Conservation (phyloP, 345 rosid genomes). For the Dipteronia dyeriana region DNA sequence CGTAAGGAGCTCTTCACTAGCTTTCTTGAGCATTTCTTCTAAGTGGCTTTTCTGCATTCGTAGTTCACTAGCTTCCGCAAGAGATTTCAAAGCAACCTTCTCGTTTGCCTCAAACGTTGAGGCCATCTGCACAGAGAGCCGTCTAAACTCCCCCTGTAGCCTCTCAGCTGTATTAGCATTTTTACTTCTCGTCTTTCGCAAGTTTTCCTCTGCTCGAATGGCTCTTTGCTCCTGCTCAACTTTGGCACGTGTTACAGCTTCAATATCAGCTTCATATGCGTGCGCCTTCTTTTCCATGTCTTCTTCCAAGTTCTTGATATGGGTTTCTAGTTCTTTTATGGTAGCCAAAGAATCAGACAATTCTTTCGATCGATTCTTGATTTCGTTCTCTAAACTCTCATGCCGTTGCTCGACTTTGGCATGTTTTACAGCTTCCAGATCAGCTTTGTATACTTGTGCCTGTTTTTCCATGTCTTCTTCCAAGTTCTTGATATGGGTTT, state of each 20-base stretch:
- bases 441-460: conserved; percentile 53
- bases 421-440: conserved; percentile 55
- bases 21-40: conserved; percentile 62
- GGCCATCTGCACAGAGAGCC: conserved; percentile 75
- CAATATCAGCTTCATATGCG: conserved; percentile 65
- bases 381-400: conserved; percentile 43
- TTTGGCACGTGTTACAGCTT: conserved; percentile 53
- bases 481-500: conserved; percentile 40
- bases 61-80: conserved; percentile 69
- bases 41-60: conserved; percentile 56
- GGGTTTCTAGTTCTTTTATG: conserved; percentile 37
- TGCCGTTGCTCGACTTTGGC: conserved; percentile 74
- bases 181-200: conserved; percentile 66
- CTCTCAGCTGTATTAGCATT: conserved; percentile 75
- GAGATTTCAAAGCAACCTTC: conserved; percentile 74
- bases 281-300: conserved; percentile 65
- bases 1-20: conserved; percentile 51
- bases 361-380: conserved; percentile 31
- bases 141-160: conserved; percentile 79
- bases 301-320: conserved; percentile 56
- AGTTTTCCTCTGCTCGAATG: conserved; percentile 75
- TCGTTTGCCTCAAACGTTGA: conserved; percentile 79
- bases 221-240: conserved; percentile 83
- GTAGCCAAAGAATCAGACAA: conserved; percentile 40
- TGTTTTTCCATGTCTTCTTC: conserved; percentile 79